Evolutionary conservation across 305 asterid species (phyloP), one percentile per base, ranked within the genome.

Genomic region (Euphrasia arctica): DNA sequence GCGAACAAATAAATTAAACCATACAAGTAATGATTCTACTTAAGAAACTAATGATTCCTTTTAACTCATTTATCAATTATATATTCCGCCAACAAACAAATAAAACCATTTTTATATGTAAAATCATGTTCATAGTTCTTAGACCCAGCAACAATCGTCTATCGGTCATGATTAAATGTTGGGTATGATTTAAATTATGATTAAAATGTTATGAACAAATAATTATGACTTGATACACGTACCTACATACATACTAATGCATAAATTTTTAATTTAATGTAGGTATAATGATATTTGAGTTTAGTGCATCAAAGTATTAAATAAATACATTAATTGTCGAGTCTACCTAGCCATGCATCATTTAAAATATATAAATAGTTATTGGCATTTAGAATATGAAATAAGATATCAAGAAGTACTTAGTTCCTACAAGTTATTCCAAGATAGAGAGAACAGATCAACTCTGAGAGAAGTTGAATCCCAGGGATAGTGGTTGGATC

Each of bases 1-100:
- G n/a, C n/a, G n/a, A n/a, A n/a, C n/a, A n/a, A n/a, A n/a, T 52
- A 29, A 51, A 41, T 58, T 36, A 41, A 10, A 14, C 32, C 55
- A 12, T 60, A 54, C 62, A 62, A 50, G 42, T 57, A 14, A 54
- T 41, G 25, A 42, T 43, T 36, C 14, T 48, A n/a, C 11, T 27
- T 64, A 28, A 60, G 59, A 61, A 62, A 50, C 55, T 57, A 43
- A 54, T 42, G 18, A 61, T 47, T 39, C 11, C 18, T 22, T 27
- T 42, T 22, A 12, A 9, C 43, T 63, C 60, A 50, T 41, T 55
- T 34, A 65, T 36, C 32, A 5, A 49, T 34, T 56, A 31, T 22
- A 41, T 11, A 36, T 52, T 36, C 29, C 34, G 22, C 15, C 42
- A 69, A 18, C 4, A 63, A 48, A 31, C 9, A 5, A 9, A 22